Evolutionary conservation across 345 rosid species (phyloP).

Genomic region (Citrus trifoliata): DNA sequence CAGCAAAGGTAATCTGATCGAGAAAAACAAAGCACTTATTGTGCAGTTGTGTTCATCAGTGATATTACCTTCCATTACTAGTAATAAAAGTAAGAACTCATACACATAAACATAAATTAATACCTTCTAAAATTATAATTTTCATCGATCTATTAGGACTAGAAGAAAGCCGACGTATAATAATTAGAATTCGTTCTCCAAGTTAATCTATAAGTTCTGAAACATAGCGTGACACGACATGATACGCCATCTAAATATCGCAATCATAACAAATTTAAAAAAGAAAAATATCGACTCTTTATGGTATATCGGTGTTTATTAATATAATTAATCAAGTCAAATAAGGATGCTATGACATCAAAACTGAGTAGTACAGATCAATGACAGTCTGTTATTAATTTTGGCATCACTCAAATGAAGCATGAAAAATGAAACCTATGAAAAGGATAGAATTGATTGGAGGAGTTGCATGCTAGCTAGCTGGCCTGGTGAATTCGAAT

Average conservation of each 20-base stretch:
- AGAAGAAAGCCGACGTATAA: too few relatives aligned
- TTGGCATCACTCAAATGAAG: slow-evolving; percentile 8
- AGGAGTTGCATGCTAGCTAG: too few relatives aligned
- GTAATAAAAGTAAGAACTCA: not conserved
- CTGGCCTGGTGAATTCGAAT: not conserved
- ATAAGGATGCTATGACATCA: slow-evolving; percentile 12
- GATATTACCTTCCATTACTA: not conserved
- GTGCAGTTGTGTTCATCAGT: not conserved
- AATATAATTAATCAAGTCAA: slow-evolving; percentile 17
- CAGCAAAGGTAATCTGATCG: not conserved
- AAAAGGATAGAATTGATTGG: slow-evolving; percentile 5
- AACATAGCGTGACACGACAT: too few relatives aligned
- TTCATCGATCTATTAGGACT: not conserved
- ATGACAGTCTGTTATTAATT: not conserved
- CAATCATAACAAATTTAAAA: slow-evolving; percentile 10
- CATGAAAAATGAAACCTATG: not conserved
- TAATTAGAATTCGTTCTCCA: too few relatives aligned
- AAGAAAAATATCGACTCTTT: not conserved
- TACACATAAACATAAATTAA: not conserved
- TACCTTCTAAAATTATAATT: too few relatives aligned
- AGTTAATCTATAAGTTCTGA: too few relatives aligned
- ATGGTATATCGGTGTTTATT: not conserved
- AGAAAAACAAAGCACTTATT: not conserved
- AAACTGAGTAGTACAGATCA: not conserved
- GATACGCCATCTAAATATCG: not conserved